These are phyloP conservation scores for Guillardia theta DNA, from an alignment of 78 protist genomes.

Conservation along the genomic window DNA sequence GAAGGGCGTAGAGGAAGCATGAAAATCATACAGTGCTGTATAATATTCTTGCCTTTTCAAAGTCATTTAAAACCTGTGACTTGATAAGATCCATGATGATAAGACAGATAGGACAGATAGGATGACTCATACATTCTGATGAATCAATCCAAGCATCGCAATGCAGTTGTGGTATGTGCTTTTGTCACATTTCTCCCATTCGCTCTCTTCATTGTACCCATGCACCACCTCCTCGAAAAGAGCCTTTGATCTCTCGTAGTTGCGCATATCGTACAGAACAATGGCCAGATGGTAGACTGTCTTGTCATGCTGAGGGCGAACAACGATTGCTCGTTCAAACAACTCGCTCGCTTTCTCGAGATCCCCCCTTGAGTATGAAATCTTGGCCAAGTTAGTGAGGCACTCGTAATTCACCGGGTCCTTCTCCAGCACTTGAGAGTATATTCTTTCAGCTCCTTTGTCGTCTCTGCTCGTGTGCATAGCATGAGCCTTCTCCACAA, in stretches of 20 bases:
- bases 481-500: background rate
- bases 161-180: background rate
- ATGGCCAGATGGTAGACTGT: background rate
- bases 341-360: background rate
- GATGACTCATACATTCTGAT: background rate
- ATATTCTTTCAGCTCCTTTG: background rate
- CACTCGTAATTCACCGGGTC: constrained; percentile 3
- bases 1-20: too few relatives aligned
- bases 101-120: background rate
- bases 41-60: background rate
- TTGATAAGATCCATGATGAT: background rate
- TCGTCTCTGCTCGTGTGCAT: background rate
- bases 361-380: background rate
- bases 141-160: background rate
- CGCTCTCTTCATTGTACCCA: background rate
- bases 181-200: background rate
- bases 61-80: background rate
- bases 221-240: background rate
- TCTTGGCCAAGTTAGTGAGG: background rate
- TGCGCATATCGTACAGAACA: background rate
- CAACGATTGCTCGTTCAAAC: background rate
- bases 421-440: background rate
- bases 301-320: background rate
- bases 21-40: background rate
- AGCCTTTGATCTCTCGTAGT: background rate